Conservation (phyloP, 768 basidiomycete genomes). For the Agrocybe praecox region DNA sequence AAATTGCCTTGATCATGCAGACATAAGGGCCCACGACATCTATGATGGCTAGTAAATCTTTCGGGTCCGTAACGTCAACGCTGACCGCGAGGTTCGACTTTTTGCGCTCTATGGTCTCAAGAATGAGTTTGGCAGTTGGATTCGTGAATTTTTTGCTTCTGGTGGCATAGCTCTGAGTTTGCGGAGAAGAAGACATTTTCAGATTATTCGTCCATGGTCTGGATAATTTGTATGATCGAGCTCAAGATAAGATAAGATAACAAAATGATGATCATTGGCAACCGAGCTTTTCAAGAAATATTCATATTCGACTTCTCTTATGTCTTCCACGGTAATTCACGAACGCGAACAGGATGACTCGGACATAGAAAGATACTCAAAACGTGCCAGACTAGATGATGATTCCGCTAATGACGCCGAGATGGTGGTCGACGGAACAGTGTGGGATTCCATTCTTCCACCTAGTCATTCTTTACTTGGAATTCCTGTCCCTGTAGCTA, state of each 20-base stretch:
- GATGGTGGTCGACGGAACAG: slow-evolving; percentile 2
- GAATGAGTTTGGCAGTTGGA: slow-evolving; percentile 75
- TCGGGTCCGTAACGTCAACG: slow-evolving; percentile 86
- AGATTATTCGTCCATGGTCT: background rate
- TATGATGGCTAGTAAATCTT: slow-evolving; percentile 82
- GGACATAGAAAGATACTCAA: slow-evolving; percentile 44
- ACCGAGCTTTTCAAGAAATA: background rate
- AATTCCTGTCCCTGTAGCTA: slow-evolving; percentile 50
- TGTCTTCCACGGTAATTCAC: slow-evolving; percentile 38
- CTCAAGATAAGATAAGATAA: slow-evolving; percentile 17
- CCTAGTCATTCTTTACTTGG: slow-evolving; percentile 76
- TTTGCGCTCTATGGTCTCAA: slow-evolving; percentile 85
- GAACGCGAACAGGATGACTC: slow-evolving; percentile 56
- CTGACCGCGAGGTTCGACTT: slow-evolving; percentile 92
- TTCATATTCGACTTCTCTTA: slow-evolving; percentile 2
- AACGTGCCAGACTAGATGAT: slow-evolving; percentile 43
- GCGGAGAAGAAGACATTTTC: slow-evolving; percentile 34
- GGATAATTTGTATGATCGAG: background rate
- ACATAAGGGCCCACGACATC: slow-evolving; percentile 87
- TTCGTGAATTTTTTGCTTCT: slow-evolving; percentile 64
- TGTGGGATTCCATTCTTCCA: slow-evolving; percentile 49
- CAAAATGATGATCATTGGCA: slow-evolving; percentile 4
- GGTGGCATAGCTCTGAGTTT: slow-evolving; percentile 59
- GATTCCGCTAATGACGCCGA: slow-evolving; percentile 6
- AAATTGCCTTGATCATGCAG: slow-evolving; percentile 89